Evolutionary conservation across 208 protist genomes (phyloP).

Genomic region (Borovskyia barvae): DNA sequence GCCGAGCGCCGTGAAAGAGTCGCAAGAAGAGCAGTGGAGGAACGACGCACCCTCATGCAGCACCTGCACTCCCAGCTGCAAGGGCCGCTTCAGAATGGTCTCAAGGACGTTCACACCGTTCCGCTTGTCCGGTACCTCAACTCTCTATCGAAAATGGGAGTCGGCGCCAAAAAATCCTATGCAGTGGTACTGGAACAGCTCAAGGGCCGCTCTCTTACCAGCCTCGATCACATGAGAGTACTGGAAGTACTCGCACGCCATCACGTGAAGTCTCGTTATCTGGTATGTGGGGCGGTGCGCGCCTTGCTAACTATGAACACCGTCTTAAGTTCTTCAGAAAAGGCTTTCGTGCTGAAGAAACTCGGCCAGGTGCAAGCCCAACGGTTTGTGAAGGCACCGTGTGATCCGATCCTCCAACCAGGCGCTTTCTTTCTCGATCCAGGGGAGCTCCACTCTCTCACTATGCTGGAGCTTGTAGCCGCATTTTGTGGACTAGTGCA

Average conservation of each 20-base stretch:
- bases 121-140: slow-evolving; percentile 57
- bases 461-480: slow-evolving; percentile 41
- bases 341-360: slow-evolving; percentile 48
- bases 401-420: slow-evolving; percentile 11
- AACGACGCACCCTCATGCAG: slow-evolving; percentile 6
- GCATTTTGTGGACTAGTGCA: slow-evolving; percentile 51
- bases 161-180: slow-evolving; percentile 39
- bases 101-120: slow-evolving; percentile 23
- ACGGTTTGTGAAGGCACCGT: slow-evolving; percentile 40
- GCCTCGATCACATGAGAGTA: slow-evolving; percentile 42
- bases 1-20: not conserved
- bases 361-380: slow-evolving; percentile 45
- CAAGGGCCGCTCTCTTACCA: slow-evolving; percentile 32
- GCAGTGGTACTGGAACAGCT: slow-evolving; percentile 32
- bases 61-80: slow-evolving; percentile 6
- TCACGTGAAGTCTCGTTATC: slow-evolving; percentile 31
- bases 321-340: slow-evolving; percentile 26
- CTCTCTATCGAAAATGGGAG: slow-evolving; percentile 48
- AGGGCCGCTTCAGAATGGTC: slow-evolving; percentile 2
- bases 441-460: slow-evolving; percentile 36
- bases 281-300: slow-evolving; percentile 31
- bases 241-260: slow-evolving; percentile 56
- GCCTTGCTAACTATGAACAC: slow-evolving; percentile 23
- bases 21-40: not conserved
- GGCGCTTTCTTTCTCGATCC: slow-evolving; percentile 28